Percentiles rank a stretch among this genome's conserved stretches.
Conservation (phyloP, 1,139 yeast species). For the Yamadazyma atmosphaerica region DNA sequence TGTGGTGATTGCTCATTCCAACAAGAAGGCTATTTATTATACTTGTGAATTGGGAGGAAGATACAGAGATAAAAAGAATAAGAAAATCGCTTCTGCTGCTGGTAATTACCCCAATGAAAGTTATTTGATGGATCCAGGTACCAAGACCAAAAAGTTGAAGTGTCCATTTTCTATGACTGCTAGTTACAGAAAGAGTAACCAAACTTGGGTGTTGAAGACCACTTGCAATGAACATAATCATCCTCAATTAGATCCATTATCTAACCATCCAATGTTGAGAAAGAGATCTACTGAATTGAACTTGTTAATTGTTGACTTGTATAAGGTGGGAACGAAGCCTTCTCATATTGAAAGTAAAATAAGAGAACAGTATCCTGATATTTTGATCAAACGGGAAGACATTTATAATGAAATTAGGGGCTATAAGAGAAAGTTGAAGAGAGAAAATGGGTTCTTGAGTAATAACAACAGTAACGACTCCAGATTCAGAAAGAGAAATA, state of each 20-base stretch:
- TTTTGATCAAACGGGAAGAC: conserved; percentile 56
- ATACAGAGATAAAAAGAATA: conserved; percentile 53
- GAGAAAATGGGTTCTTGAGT: conserved; percentile 32
- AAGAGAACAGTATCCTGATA: conserved; percentile 54
- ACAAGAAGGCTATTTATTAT: conserved; percentile 58
- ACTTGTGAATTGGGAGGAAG: conserved; percentile 64
- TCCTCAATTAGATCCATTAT: conserved; percentile 56
- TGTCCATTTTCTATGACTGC: conserved; percentile 65
- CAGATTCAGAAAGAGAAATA: conserved; percentile 19
- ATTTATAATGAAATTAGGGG: conserved; percentile 60
- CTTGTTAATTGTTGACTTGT: conserved; percentile 51
- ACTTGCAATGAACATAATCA: conserved; percentile 61
- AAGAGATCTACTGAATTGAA: conserved; percentile 56
- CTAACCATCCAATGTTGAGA: conserved; percentile 59
- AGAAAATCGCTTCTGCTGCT: conserved; percentile 20
- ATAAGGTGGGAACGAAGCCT: conserved; percentile 60
- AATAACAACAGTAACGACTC: conserved; percentile 13
- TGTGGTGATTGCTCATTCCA: conserved; percentile 59
- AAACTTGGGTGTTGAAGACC: conserved; percentile 54
- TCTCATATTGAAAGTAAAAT: conserved; percentile 54
- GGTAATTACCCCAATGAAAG: conserved; percentile 29
- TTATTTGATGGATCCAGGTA: conserved; percentile 42
- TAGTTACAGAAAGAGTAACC: conserved; percentile 47
- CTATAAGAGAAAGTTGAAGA: conserved; percentile 54
- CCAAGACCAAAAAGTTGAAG: conserved; percentile 53